Evolutionary conservation across 2,329 filamentous ascomycete species (phyloP).

Genomic region (Penicillium sumatraense): DNA sequence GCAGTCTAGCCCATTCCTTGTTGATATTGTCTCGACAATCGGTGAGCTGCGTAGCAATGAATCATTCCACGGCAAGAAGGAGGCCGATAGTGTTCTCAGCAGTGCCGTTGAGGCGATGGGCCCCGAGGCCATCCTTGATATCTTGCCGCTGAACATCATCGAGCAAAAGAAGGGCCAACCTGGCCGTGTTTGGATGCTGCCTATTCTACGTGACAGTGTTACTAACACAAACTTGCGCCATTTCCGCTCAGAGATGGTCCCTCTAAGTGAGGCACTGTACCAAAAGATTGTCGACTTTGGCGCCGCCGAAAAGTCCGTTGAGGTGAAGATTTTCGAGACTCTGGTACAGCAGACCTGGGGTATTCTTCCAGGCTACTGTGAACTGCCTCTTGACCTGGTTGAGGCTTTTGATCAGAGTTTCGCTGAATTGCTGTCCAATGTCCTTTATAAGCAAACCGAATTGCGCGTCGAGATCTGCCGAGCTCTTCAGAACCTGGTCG

Average conservation of each 20-base stretch:
- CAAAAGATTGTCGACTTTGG: constrained; percentile 85
- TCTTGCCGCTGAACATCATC: constrained; percentile 83
- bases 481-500: constrained; percentile 82
- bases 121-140: constrained; percentile 77
- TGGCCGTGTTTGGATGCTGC: constrained; percentile 92
- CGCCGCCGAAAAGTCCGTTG: constrained; percentile 84
- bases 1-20: constrained; percentile 78
- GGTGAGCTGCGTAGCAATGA: constrained; percentile 87
- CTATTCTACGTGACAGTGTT: constrained; percentile 84
- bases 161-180: constrained; percentile 76
- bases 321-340: constrained; percentile 97
- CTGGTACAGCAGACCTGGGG: constrained; percentile 96
- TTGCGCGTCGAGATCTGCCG: constrained; percentile 86
- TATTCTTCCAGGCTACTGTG: constrained; percentile 90
- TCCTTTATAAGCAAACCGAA: constrained; percentile 90
- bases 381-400: constrained; percentile 79
- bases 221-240: constrained; percentile 86
- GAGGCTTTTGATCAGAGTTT: constrained; percentile 84
- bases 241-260: constrained; percentile 84
- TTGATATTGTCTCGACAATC: constrained; percentile 74
- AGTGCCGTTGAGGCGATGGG: constrained; percentile 90
- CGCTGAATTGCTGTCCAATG: constrained; percentile 86
- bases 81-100: constrained; percentile 88
- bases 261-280: constrained; percentile 87
- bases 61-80: constrained; percentile 90